A percentile compares a stretch with the other conserved stretches of the same genome.
phyloP scores from a whole-genome alignment of 805 yeast species.

The Lipomyces spencermartinsiae region DNA sequence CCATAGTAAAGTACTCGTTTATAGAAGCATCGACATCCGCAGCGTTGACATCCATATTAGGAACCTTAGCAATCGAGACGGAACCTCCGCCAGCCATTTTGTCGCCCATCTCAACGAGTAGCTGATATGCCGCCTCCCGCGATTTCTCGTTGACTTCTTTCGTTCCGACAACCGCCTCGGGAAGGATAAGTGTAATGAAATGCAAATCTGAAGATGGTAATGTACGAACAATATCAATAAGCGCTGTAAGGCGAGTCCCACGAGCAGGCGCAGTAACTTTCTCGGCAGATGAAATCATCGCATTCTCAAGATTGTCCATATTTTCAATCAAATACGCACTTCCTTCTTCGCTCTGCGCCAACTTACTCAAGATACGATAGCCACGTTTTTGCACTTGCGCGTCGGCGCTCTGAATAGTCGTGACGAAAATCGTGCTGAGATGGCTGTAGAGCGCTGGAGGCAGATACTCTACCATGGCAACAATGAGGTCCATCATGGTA shows the following conservation, averaged over 20 bases:
- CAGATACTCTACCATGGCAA: conserved; percentile 83
- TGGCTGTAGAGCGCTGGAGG: conserved; percentile 75
- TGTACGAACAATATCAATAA: conserved; percentile 63
- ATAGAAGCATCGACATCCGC: conserved; percentile 73
- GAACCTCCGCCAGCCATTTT: conserved; percentile 71
- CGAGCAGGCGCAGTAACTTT: conserved; percentile 74
- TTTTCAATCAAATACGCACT: conserved; percentile 58
- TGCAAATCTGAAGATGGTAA: conserved; percentile 70
- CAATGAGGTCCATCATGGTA: conserved; percentile 90
- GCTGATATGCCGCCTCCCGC: conserved; percentile 76
- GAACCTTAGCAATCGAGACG: conserved; percentile 67
- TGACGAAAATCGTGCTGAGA: conserved; percentile 75
- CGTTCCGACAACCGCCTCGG: conserved; percentile 88
- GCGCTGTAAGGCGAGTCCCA: conserved; percentile 70
- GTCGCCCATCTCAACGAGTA: conserved; percentile 79
- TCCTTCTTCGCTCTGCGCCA: conserved; percentile 75
- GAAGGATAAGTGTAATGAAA: conserved; percentile 80
- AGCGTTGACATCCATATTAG: conserved; percentile 65
- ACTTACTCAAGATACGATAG: conserved; percentile 54
- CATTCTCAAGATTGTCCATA: conserved; percentile 60
- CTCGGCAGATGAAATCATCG: conserved; percentile 27
- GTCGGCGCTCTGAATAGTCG: conserved; percentile 55
- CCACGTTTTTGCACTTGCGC: conserved; percentile 37
- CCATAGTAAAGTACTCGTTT: conserved; percentile 87
- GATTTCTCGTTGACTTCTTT: conserved; percentile 94